These are phyloP conservation scores for Amphicarpaea edgeworthii DNA, from an alignment of 306 rosid genomes.

Conservation along the genomic window DNA sequence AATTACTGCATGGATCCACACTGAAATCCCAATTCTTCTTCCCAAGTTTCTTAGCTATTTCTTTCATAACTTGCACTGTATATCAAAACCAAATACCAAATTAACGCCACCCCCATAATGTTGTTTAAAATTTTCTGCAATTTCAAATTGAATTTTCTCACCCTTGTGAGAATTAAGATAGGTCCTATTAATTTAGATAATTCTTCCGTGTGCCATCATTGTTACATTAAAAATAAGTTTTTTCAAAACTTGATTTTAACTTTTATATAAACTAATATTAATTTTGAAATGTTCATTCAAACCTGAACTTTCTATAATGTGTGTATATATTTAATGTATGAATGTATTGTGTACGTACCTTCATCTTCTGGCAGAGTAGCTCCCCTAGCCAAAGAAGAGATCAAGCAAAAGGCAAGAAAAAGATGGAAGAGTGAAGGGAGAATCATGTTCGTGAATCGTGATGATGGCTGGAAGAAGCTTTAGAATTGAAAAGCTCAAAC, in stretches of 20 bases:
- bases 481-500: neutral
- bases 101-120: neutral
- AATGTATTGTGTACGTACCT: slow-evolving; percentile 45
- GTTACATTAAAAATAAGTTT: no score
- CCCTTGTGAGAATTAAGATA: neutral
- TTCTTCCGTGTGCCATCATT: no score
- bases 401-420: slow-evolving; percentile 31
- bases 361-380: slow-evolving; percentile 44
- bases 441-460: slow-evolving; percentile 30
- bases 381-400: slow-evolving; percentile 37
- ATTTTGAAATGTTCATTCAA: no score
- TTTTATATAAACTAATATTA: no score
- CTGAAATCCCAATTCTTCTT: slow-evolving; percentile 46
- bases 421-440: slow-evolving; percentile 21
- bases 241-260: neutral
- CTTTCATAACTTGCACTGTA: slow-evolving; percentile 42
- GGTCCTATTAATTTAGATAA: neutral
- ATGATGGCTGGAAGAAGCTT: slow-evolving; percentile 10
- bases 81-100: neutral
- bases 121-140: neutral
- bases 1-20: slow-evolving; percentile 54
- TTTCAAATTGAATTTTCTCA: neutral
- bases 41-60: slow-evolving; percentile 39
- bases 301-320: no score
- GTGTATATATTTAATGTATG: neutral